Evolutionary conservation across 2,329 filamentous ascomycete species (phyloP), one percentile per base, ranked within the genome.

Genomic region (Aspergillus chevalieri): DNA sequence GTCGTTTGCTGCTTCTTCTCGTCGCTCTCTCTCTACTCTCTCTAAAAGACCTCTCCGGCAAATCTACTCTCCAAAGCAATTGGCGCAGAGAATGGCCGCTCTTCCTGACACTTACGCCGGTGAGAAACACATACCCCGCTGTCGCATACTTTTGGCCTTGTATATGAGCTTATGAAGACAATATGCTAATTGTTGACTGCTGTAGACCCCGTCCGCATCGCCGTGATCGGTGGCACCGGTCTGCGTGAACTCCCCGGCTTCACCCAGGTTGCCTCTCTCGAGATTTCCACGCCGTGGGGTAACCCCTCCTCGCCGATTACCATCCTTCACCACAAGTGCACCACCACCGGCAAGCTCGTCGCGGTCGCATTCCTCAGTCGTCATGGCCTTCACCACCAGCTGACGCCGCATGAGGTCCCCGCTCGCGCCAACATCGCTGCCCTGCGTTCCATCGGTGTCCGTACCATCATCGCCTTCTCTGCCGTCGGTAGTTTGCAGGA

Each of bases 371-470:
- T 98, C 78, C 82, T 98, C 59, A 89, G 91, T 55, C 89, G 93
- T 42, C 93, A 98, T 73, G 93, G 93, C 57, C 68, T 83, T 10
- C 79, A 93, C 80, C 93, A 98, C 76, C 82, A 96, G 71, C 79
- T 87, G 58, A 89, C 91, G 5, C 93, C 93, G 0, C 91, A 96
- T 66, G 93, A 98, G 73, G 87, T 98, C n/a, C 90, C 91, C 52
- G 82, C 85, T 57, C 89, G 89, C 56, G 93, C 93, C 72, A 98
- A 97, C 77, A 95, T 98, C 64, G 92, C 93, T n/a, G 93, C 93
- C n/a, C 79, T 98, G 55, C 85, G 93, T 57, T 84, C 82, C 62
- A 78, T 98, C 53, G 93, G 93, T 58, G 93, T 97, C 43, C 85
- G 91, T 64, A 87, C 84, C 67, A 82, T 97, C 68, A 88, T 98